Evolutionary conservation across 805 yeast species (phyloP).

Genomic region (Millerozyma miso): DNA sequence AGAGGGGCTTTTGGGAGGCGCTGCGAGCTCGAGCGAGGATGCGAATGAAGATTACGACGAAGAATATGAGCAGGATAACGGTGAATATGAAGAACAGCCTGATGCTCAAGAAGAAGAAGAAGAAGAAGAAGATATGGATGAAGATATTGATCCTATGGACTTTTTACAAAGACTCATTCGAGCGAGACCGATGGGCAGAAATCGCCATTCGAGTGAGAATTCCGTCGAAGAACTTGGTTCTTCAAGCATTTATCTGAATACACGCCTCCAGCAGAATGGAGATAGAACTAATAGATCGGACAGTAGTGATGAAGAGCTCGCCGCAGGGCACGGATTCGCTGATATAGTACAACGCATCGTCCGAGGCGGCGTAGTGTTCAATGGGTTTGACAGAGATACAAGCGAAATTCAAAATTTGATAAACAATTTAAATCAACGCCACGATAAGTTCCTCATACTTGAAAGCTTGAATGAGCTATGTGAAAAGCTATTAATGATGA

Average conservation of each 20-base stretch:
- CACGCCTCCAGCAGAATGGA: neutral
- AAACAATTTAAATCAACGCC: slow-evolving; percentile 37
- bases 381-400: slow-evolving; percentile 16
- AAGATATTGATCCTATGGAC: slow-evolving; percentile 14
- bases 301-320: slow-evolving; percentile 4
- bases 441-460: slow-evolving; percentile 56
- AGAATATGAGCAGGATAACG: slow-evolving; percentile 15
- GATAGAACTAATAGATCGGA: slow-evolving; percentile 10
- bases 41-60: slow-evolving; percentile 11
- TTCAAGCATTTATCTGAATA: neutral
- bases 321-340: slow-evolving; percentile 18
- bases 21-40: slow-evolving; percentile 7
- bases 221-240: slow-evolving; percentile 4
- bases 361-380: slow-evolving; percentile 21
- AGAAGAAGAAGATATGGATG: slow-evolving; percentile 16
- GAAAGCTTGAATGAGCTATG: slow-evolving; percentile 65
- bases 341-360: slow-evolving; percentile 33
- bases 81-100: slow-evolving; percentile 13
- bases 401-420: slow-evolving; percentile 33
- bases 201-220: neutral
- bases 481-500: slow-evolving; percentile 65
- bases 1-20: slow-evolving; percentile 10
- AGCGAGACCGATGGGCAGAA: slow-evolving; percentile 8
- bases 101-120: slow-evolving; percentile 18
- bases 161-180: slow-evolving; percentile 18